Conservation (phyloP, 2,329 filamentous ascomycete genomes). For the Ophiostoma australiae region DNA sequence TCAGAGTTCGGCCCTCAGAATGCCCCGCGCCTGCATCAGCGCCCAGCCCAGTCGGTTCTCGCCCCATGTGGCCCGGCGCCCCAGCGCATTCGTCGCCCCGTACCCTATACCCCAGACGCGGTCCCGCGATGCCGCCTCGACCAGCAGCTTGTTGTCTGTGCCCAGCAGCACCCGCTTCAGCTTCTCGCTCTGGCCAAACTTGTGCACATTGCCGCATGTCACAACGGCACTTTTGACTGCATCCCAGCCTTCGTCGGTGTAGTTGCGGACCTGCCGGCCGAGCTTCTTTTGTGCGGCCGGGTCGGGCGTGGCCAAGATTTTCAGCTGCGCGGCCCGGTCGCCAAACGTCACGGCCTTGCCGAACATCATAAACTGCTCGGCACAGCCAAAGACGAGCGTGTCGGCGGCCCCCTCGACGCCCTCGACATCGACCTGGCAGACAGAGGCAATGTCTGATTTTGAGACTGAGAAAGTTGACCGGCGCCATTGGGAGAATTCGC, state of each 20-base stretch:
- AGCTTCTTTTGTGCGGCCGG: conserved; percentile 24
- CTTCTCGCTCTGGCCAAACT: conserved; percentile 49
- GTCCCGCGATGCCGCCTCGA: conserved; percentile 59
- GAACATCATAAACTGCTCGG: conserved; percentile 43
- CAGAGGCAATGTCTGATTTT: conserved; percentile 31
- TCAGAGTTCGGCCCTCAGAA: not conserved
- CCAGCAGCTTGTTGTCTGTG: conserved; percentile 56
- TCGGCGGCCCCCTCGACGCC: conserved; percentile 16
- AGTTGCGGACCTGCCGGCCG: conserved; percentile 21
- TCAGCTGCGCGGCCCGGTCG: conserved; percentile 27
- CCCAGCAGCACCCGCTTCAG: conserved; percentile 48
- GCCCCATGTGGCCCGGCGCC: conserved; percentile 52
- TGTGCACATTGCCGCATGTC: conserved; percentile 51
- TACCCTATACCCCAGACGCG: conserved; percentile 64
- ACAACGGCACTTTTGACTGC: conserved; percentile 50
- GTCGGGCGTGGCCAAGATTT: conserved; percentile 15
- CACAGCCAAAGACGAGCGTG: conserved; percentile 35
- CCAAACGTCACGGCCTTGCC: conserved; percentile 38
- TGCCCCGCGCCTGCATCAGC: conserved; percentile 51
- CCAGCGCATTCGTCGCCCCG: conserved; percentile 44
- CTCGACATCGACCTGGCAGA: conserved; percentile 28
- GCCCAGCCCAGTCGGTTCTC: conserved; percentile 60
- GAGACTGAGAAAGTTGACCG: conserved; percentile 32
- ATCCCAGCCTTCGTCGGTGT: conserved; percentile 23
- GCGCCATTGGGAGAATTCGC: conserved; percentile 38